Percentiles rank a stretch among this genome's conserved stretches.
Conservation (phyloP, 2,329 filamentous ascomycete genomes). For the Aspergillus pseudoglaucus region DNA sequence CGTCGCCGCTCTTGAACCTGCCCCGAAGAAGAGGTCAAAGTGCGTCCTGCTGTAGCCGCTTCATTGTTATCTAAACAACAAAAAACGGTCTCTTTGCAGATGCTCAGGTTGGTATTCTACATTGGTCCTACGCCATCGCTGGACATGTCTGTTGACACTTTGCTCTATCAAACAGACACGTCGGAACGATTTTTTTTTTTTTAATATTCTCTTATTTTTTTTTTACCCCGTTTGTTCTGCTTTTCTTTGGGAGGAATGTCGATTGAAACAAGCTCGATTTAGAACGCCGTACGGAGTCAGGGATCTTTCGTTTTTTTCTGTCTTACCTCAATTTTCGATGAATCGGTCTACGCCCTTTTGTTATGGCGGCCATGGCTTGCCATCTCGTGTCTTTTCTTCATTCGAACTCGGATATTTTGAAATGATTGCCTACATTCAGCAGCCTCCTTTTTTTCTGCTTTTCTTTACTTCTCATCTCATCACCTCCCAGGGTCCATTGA, state of each 20-base stretch:
- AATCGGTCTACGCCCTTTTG: background rate
- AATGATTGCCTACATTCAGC: background rate
- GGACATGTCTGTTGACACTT: background rate
- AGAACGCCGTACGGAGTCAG: conserved; percentile 10
- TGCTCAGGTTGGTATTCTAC: conserved; percentile 7
- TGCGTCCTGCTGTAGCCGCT: conserved; percentile 60
- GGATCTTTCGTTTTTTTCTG: conserved; percentile 8
- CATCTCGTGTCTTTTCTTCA: conserved; percentile 1
- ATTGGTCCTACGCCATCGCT: background rate
- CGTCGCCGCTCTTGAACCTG: conserved; percentile 85
- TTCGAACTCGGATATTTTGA: conserved; percentile 1
- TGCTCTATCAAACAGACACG: conserved; percentile 13
- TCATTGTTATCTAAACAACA: background rate
- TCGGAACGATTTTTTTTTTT: conserved; percentile 18
- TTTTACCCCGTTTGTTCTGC: background rate
- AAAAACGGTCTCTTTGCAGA: conserved; percentile 2
- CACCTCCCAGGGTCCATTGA: background rate
- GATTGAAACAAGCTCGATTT: conserved; percentile 5
- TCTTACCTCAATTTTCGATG: background rate
- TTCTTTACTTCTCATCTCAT: background rate
- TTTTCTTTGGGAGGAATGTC: conserved; percentile 8
- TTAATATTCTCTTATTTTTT: too few species aligned
- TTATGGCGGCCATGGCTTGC: conserved; percentile 1
- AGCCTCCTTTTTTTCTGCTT: background rate
- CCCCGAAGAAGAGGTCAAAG: conserved; percentile 71